These are phyloP conservation scores for Fusarium chaquense DNA, from an alignment of 2,329 filamentous ascomycete species.

Conservation along the genomic window DNA sequence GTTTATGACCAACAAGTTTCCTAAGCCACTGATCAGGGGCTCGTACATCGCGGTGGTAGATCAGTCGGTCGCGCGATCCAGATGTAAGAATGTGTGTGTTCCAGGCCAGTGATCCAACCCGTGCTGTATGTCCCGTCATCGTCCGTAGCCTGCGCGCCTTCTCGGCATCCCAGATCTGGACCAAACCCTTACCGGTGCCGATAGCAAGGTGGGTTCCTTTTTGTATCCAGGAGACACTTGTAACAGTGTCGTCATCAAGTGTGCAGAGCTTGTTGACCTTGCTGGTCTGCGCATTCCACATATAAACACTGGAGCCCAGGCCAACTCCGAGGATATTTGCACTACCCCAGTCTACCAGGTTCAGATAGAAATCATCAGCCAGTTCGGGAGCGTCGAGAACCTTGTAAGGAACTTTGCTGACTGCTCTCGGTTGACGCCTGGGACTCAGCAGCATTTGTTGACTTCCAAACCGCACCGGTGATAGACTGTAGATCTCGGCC, in stretches of 20 bases:
- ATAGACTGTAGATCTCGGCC: slow-evolving; percentile 95
- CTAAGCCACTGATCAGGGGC: slow-evolving; percentile 90
- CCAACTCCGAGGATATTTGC: slow-evolving; percentile 95
- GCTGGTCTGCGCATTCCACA: slow-evolving; percentile 96
- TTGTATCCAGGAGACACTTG: slow-evolving; percentile 98
- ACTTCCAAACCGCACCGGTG: slow-evolving; percentile 91
- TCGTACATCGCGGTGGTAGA: slow-evolving; percentile 95
- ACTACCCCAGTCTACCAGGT: slow-evolving; percentile 97
- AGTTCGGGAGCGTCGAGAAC: slow-evolving; percentile 96
- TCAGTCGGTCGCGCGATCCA: slow-evolving; percentile 90
- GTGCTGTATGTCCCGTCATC: slow-evolving; percentile 95
- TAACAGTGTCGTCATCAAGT: slow-evolving; percentile 91
- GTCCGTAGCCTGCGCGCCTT: slow-evolving; percentile 86
- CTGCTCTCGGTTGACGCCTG: slow-evolving; percentile 85
- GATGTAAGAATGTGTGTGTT: slow-evolving; percentile 98
- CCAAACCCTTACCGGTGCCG: slow-evolving; percentile 91
- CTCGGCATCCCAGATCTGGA: slow-evolving; percentile 98
- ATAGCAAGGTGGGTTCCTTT: slow-evolving; percentile 96
- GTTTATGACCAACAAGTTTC: slow-evolving; percentile 93
- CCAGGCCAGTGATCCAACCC: slow-evolving; percentile 95
- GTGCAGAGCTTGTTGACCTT: slow-evolving; percentile 95
- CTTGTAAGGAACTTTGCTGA: slow-evolving; percentile 98
- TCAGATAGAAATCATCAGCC: slow-evolving; percentile 97
- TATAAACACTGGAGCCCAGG: slow-evolving; percentile 92
- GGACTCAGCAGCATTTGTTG: slow-evolving; percentile 94